These are phyloP conservation scores for Amanita rubescens DNA, from an alignment of 768 basidiomycete species.

Conservation along the genomic window DNA sequence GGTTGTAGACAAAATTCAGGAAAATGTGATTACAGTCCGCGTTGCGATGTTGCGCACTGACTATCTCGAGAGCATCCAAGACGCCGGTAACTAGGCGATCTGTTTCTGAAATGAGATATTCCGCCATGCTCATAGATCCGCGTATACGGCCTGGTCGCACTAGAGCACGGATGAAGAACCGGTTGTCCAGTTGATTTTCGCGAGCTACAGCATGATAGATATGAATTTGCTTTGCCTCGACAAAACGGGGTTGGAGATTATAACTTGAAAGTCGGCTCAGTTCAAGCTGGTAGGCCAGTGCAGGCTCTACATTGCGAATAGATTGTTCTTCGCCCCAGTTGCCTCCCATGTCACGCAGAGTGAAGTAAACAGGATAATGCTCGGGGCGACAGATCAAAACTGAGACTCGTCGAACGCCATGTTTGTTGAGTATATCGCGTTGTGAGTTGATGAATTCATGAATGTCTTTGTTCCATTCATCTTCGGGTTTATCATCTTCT, in stretches of 20 bases:
- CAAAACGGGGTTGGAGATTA: constrained; percentile 92
- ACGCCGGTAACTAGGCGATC: constrained; percentile 93
- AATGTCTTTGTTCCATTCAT: constrained; percentile 69
- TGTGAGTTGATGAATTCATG: constrained; percentile 65
- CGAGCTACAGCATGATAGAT: constrained; percentile 93
- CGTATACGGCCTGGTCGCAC: constrained; percentile 92
- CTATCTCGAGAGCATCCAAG: constrained; percentile 91
- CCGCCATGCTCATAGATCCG: constrained; percentile 89
- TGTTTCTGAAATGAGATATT: constrained; percentile 97
- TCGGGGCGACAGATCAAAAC: constrained; percentile 87
- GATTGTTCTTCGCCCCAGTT: constrained; percentile 91
- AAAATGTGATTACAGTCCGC: constrained; percentile 99
- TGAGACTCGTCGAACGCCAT: constrained; percentile 88
- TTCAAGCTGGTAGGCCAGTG: constrained; percentile 95
- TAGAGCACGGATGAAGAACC: constrained; percentile 97
- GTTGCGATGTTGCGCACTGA: constrained; percentile 81
- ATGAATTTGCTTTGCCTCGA: constrained; percentile 96
- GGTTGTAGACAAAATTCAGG: constrained; percentile 98
- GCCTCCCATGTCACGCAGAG: constrained; percentile 67
- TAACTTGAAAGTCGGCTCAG: constrained; percentile 95
- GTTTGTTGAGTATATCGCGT: constrained; percentile 50
- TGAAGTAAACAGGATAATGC: constrained; percentile 93
- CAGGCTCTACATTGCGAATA: constrained; percentile 97
- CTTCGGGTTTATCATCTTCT: constrained; percentile 71
- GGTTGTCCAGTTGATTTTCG: constrained; percentile 95